phyloP scores from a whole-genome alignment of 768 basidiomycete species.

The Leccinum fibrillosum region DNA sequence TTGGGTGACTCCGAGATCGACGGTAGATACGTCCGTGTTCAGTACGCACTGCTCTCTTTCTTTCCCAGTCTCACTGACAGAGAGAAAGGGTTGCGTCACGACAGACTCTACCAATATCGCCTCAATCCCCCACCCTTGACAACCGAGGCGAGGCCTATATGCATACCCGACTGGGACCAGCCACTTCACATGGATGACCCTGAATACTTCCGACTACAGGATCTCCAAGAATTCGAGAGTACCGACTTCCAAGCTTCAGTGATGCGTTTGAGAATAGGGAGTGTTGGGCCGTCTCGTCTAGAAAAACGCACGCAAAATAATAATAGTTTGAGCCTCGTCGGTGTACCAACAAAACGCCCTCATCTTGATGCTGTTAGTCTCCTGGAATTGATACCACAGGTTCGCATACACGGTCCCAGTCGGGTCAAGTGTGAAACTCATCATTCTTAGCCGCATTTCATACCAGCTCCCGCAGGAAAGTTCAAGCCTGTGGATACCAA shows the following conservation, averaged over 20 bases:
- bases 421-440: conserved; percentile 10
- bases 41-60: conserved; percentile 14
- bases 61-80: conserved; percentile 6
- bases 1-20: conserved; percentile 22
- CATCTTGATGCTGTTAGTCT: conserved; percentile 37
- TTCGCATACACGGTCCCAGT: conserved; percentile 23
- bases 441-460: conserved; percentile 23
- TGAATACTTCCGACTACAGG: conserved; percentile 36
- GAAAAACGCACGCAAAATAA: conserved; percentile 11
- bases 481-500: conserved; percentile 18
- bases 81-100: conserved; percentile 12
- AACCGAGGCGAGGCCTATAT: background rate
- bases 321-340: background rate
- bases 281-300: background rate
- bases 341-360: conserved; percentile 29
- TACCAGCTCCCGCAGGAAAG: conserved; percentile 13
- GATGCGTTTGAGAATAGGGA: background rate
- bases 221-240: conserved; percentile 44
- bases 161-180: conserved; percentile 40
- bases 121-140: conserved; percentile 15
- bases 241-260: conserved; percentile 29
- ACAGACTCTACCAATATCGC: conserved; percentile 24
- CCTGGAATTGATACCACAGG: conserved; percentile 43
- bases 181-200: conserved; percentile 25
- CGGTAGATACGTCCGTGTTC: conserved; percentile 16